phyloP scores from a whole-genome alignment of 129 eudicot genomes.

The Calendula officinalis region DNA sequence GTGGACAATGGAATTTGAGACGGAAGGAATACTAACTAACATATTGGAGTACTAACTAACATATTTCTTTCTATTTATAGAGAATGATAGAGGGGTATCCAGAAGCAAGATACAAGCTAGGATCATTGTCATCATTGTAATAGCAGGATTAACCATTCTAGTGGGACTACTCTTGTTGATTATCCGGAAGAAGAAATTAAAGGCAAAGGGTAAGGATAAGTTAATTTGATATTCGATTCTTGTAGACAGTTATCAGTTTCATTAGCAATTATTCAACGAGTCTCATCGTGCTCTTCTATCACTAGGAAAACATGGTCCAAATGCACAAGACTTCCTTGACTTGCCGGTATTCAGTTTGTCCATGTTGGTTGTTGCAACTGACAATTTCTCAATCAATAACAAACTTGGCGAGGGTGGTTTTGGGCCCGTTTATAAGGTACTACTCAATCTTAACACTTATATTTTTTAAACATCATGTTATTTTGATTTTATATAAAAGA shows the following conservation, averaged over 20 bases:
- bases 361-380: slow-evolving; percentile 13
- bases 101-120: not conserved
- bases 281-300: not conserved
- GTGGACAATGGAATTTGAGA: too few species aligned
- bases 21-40: too few species aligned
- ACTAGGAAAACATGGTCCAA: not conserved
- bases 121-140: not conserved
- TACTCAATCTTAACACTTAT: not conserved
- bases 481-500: not conserved
- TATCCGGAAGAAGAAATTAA: slow-evolving; percentile 14
- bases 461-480: not conserved
- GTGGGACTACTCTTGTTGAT: not conserved
- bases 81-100: not conserved
- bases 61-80: not conserved
- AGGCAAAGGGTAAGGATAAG: not conserved
- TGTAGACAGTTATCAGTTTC: not conserved
- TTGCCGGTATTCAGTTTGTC: slow-evolving; percentile 19
- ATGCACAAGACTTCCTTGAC: slow-evolving; percentile 16
- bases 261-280: not conserved
- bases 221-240: not conserved
- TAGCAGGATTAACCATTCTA: not conserved
- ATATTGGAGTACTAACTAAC: not conserved
- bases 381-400: slow-evolving; percentile 24
- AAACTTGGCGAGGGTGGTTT: slow-evolving; percentile 48
- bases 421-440: slow-evolving; percentile 34